phyloP scores from a whole-genome alignment of 2,329 filamentous ascomycete species.

The Tolypocladium tropicale region DNA sequence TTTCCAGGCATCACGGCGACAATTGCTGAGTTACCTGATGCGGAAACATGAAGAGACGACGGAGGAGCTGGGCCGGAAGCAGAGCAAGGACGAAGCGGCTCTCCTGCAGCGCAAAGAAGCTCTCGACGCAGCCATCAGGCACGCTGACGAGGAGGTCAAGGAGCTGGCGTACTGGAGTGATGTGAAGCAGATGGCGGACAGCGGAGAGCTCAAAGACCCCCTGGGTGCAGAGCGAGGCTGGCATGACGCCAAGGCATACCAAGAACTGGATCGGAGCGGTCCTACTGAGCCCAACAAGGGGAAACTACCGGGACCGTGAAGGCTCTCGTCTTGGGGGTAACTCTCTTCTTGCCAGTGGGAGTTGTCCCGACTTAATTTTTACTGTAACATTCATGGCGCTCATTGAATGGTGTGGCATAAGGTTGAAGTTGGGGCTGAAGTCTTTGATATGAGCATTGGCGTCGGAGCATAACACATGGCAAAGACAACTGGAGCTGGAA shows the following conservation, averaged over 20 bases:
- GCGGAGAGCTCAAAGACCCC: slow-evolving; percentile 34
- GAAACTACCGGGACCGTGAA: neutral
- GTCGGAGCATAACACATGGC: neutral
- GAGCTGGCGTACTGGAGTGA: slow-evolving; percentile 84
- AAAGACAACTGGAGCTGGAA: neutral
- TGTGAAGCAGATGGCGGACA: slow-evolving; percentile 56
- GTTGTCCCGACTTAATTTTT: too few species aligned
- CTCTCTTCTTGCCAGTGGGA: neutral
- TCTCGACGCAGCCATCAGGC: slow-evolving; percentile 62
- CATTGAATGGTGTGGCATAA: neutral
- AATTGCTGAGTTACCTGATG: slow-evolving; percentile 62
- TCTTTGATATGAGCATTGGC: neutral
- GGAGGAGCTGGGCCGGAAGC: slow-evolving; percentile 26
- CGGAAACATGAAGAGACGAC: slow-evolving; percentile 39
- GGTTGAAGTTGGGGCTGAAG: neutral
- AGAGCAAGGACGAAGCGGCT: slow-evolving; percentile 17
- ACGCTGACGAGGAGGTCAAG: slow-evolving; percentile 71
- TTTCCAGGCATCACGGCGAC: slow-evolving; percentile 77
- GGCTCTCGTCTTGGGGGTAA: neutral
- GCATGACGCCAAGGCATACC: slow-evolving; percentile 31
- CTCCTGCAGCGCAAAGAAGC: slow-evolving; percentile 45
- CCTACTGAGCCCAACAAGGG: slow-evolving; percentile 25
- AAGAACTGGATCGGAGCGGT: slow-evolving; percentile 44
- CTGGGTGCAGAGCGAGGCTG: slow-evolving; percentile 26
- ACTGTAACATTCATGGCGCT: neutral